Percentiles rank a stretch among this genome's conserved stretches.
These are phyloP conservation scores for Biscogniauxia marginata DNA, from an alignment of 2,329 filamentous ascomycete species.

Conservation along the genomic window DNA sequence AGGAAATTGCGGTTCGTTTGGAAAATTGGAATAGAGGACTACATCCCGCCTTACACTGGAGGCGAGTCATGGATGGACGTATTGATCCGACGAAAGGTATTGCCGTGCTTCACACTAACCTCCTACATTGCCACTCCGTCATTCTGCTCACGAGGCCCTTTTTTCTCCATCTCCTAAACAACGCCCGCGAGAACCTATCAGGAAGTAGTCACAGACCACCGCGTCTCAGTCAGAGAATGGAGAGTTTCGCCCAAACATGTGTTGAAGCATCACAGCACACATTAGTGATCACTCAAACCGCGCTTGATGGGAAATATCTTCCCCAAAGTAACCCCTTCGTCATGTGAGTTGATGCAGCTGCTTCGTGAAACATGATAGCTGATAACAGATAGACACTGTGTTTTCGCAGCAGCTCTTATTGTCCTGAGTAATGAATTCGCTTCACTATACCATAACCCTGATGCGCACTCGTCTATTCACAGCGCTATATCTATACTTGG, in stretches of 20 bases:
- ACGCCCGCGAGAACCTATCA: conserved; percentile 33
- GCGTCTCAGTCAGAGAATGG: conserved; percentile 36
- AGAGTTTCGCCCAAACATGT: conserved; percentile 50
- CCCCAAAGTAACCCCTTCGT: conserved; percentile 55
- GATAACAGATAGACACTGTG: conserved; percentile 47
- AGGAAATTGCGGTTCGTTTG: conserved; percentile 55
- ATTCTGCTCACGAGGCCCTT: conserved; percentile 64
- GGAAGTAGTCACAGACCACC: conserved; percentile 29
- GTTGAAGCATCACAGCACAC: conserved; percentile 50
- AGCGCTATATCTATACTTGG: conserved; percentile 48
- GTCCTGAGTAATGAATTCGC: conserved; percentile 58
- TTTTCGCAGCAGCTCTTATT: conserved; percentile 55
- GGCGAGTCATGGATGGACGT: conserved; percentile 42
- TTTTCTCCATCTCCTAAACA: conserved; percentile 56
- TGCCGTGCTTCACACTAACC: conserved; percentile 60
- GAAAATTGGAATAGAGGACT: conserved; percentile 51
- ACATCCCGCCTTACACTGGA: conserved; percentile 49
- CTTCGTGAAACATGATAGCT: neutral
- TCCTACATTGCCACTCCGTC: conserved; percentile 62
- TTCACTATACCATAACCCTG: conserved; percentile 44
- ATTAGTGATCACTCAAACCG: conserved; percentile 46
- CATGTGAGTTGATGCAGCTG: conserved; percentile 43
- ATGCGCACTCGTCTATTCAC: conserved; percentile 39
- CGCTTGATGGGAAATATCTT: conserved; percentile 44
- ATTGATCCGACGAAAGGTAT: conserved; percentile 49